Evolutionary conservation across 2,329 filamentous ascomycete species (phyloP), one percentile per base, ranked within the genome.

Genomic region (Claviceps purpurea): DNA sequence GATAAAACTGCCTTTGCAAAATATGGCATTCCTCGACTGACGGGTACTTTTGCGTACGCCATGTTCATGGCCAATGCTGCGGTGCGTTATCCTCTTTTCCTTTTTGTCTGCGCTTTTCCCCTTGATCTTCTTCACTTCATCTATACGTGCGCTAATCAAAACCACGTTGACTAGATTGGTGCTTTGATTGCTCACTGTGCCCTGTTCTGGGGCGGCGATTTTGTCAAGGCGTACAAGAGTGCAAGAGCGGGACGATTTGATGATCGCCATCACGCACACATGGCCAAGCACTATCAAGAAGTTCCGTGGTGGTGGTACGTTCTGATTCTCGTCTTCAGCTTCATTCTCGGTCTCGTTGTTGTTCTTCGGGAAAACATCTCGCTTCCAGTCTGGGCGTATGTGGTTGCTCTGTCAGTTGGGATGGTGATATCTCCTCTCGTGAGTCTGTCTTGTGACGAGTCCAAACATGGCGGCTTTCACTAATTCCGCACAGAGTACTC

Each of bases 21-120:
- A 24, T 68, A 71, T 48, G 77, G 77, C 1, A 54, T 73, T 2
- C 77, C 77, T 0, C 67, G 60, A 8, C 59, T 80, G 2, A 70
- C 70, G 0, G 76, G 74, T 1, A 69, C 62, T 0, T 79, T 79
- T 56, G 75, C 74, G 0, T 78, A 72, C 46, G 64, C 71, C 2
- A 69, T 79, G 66, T 72, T 80, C 55, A 79, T 79, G 66, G 74
- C 76, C 2, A 79, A 79, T 61, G 73, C 74, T 55, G 75, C 77
- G 37, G 73, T 75, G 64, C 10, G 2, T 22, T 4, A 11, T 22
- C 16, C 10, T 42, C 18, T 42, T 11, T 42, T 10, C 22, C 18
- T 4, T 22, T 20, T 22, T 42, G 18, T 13, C 10, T 7, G 10
- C 8, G 10, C 13, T 39, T 14, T 39, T 39, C 22, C 22, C 22